Evolutionary conservation across 176 grass and related monocot species (phyloP).

Genomic region (Aegilops tauschii): DNA sequence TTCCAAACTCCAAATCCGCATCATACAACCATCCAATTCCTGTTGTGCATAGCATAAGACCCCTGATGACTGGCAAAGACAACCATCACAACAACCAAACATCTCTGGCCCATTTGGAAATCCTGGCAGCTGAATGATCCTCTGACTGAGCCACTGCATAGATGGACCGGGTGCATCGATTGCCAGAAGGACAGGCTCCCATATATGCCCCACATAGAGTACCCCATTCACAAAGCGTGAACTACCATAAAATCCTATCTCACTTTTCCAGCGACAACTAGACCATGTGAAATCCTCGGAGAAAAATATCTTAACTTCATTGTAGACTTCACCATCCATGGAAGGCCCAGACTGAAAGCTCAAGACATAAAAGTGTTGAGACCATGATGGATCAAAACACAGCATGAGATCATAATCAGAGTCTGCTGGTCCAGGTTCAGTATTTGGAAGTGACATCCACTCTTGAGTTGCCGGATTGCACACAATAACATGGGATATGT

Average conservation of each 20-base stretch:
- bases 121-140: not conserved
- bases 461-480: constrained; percentile 29
- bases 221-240: not conserved
- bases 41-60: not conserved
- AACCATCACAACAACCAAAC: not conserved
- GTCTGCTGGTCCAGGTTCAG: not conserved
- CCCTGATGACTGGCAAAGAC: constrained; percentile 2
- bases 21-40: not conserved
- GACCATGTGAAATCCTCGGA: not conserved
- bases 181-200: not conserved
- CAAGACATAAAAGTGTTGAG: constrained; percentile 19
- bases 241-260: not conserved
- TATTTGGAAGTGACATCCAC: constrained; percentile 17
- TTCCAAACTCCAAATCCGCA: constrained; percentile 30
- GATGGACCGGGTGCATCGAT: not conserved
- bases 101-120: not conserved
- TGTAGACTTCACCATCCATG: not conserved
- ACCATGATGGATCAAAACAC: constrained; percentile 26
- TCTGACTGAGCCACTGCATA: not conserved
- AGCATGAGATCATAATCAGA: not conserved
- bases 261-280: not conserved
- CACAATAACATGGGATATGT: not conserved
- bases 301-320: not conserved
- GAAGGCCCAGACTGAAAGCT: not conserved
- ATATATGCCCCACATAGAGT: not conserved